A percentile compares a stretch with the other conserved stretches of the same genome.
These are phyloP conservation scores for Millerozyma acaciae DNA, from an alignment of 805 yeast genomes.

Conservation along the genomic window DNA sequence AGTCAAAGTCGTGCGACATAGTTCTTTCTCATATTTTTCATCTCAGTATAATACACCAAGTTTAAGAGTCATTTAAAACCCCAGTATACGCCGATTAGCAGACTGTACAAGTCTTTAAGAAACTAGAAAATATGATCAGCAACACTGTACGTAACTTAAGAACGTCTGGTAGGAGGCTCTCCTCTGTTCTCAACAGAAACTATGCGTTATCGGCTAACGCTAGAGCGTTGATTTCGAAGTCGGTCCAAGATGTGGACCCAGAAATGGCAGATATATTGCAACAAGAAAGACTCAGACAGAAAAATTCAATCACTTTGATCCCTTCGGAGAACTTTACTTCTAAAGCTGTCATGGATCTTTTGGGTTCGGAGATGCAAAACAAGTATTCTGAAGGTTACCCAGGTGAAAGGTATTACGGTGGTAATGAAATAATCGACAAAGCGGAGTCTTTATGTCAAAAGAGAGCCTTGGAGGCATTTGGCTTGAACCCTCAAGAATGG, in stretches of 20 bases:
- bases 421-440: conserved; percentile 94
- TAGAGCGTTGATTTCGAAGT: conserved; percentile 60
- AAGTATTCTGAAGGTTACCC: conserved; percentile 99
- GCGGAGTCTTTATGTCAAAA: conserved; percentile 90
- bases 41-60: too few relatives aligned
- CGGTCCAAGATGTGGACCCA: conserved; percentile 66
- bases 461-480: conserved; percentile 90
- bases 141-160: conserved; percentile 25
- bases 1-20: too few relatives aligned
- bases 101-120: background rate
- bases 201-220: conserved; percentile 70
- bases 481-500: conserved; percentile 79
- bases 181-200: conserved; percentile 14
- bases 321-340: conserved; percentile 98
- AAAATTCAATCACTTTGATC: conserved; percentile 87
- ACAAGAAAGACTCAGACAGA: conserved; percentile 88
- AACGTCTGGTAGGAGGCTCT: conserved; percentile 12
- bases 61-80: too few relatives aligned
- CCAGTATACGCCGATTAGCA: too few relatives aligned
- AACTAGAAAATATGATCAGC: conserved; percentile 22
- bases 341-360: conserved; percentile 90
- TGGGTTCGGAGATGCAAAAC: conserved; percentile 97
- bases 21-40: too few relatives aligned
- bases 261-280: conserved; percentile 69
- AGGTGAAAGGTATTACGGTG: conserved; percentile 98